Evolutionary conservation across 2,329 filamentous ascomycete genomes (phyloP), one percentile per base, ranked within the genome.

Genomic region (Laburnicola sp.): DNA sequence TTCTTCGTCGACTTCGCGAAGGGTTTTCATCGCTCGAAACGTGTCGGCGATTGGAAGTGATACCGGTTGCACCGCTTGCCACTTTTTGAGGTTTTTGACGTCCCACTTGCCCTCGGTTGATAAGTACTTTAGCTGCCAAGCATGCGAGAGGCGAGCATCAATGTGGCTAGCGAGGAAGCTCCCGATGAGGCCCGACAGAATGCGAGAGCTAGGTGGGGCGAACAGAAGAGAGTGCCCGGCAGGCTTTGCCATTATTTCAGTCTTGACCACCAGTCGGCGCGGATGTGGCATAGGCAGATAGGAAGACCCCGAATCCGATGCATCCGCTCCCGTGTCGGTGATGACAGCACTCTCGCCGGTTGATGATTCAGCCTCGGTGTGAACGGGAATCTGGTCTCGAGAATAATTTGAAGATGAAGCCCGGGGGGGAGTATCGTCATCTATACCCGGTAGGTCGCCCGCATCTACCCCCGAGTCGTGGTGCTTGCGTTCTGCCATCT

Each of bases 31-130:
- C 2, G 91, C 92, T 25, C 89, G 85, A 69, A 97, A 97, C 3
- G 91, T 78, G 10, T 84, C 84, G 0, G 82, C 89, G 53, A 97
- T 94, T 3, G 87, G 85, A 1, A 82, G 80, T 0, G 89, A 95
- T 1, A 96, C 89, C 0, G 91, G 88, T 1, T 78, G 74, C 0
- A 95, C 88, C 16, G 84, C 85, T 70, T 89, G 83, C 93, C 93
- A 97, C 69, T 97, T 97, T 52, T 83, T 85, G 8, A 97, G 80
- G 65, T 97, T 97, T 76, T 97, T 97, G 60, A 97, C 91, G 66
- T 97, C 93, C 93, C 93, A 97, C 75, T 97, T 97, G 2, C 92
- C 92, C 60, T 91, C 89, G 1, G 88, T 90, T 2, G 88, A 90
- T 23, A 97, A 83, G 64, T 94, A 87, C 63, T 93, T 88, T 11